Conservation (phyloP, 768 basidiomycete genomes). For the Trametes villosa region DNA sequence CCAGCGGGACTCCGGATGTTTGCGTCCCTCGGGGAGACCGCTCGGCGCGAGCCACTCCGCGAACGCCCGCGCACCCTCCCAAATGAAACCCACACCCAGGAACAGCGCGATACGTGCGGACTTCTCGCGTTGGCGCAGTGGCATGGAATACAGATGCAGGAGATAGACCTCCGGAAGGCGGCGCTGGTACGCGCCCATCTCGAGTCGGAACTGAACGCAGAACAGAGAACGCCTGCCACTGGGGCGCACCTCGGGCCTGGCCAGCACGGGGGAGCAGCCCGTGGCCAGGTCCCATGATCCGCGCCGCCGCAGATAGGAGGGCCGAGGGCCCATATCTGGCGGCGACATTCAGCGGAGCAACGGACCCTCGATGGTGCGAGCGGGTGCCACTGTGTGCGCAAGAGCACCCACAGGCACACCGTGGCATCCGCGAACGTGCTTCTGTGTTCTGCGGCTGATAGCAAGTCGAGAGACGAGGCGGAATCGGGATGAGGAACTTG, state of each 20-base stretch:
- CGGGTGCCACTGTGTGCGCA: neutral
- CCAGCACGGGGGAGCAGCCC: neutral
- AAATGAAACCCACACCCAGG: too few relatives aligned
- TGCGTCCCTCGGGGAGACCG: neutral
- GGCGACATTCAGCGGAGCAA: conserved; percentile 3
- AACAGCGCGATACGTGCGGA: too few relatives aligned
- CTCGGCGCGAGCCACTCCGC: neutral
- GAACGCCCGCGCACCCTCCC: too few relatives aligned
- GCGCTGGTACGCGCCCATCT: neutral
- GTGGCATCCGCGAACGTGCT: too few relatives aligned
- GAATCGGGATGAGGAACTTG: too few relatives aligned
- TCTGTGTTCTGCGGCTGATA: too few relatives aligned
- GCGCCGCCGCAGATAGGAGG: conserved; percentile 7
- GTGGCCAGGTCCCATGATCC: conserved; percentile 16
- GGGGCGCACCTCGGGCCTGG: neutral
- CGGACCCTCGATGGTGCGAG: neutral
- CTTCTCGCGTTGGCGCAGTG: too few relatives aligned
- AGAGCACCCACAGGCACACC: too few relatives aligned
- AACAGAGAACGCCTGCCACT: neutral
- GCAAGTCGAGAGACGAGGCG: too few relatives aligned
- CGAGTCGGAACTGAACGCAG: neutral
- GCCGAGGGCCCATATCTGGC: conserved; percentile 1
- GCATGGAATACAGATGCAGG: neutral
- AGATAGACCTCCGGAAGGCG: neutral
- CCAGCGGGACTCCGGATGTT: neutral